A percentile compares a stretch with the other conserved stretches of the same genome.
Evolutionary conservation across 2,329 filamentous ascomycete species (phyloP).

Genomic region (Trichophaea hybrida): DNA sequence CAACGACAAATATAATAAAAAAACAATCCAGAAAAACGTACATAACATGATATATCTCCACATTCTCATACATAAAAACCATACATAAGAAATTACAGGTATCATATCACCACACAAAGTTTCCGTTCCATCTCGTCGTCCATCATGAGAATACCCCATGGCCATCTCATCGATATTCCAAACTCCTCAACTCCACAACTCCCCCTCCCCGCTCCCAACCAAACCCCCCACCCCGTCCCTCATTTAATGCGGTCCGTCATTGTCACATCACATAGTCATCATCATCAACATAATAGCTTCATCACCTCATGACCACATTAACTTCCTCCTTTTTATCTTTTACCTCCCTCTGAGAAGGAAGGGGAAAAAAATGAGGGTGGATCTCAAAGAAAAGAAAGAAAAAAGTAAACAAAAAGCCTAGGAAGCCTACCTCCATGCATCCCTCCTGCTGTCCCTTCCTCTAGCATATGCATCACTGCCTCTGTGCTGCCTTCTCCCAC

Average conservation of each 20-base stretch:
- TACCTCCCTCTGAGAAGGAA: not conserved
- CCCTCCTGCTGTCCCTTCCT: not conserved
- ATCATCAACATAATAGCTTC: constrained; percentile 1
- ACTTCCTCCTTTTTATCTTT: not conserved
- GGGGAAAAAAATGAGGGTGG: not conserved
- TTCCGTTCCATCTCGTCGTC: no score
- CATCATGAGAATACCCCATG: no score
- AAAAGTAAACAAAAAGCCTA: not conserved
- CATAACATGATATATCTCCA: no score
- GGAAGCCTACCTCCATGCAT: not conserved
- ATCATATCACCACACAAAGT: no score
- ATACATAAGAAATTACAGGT: no score
- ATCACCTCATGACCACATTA: not conserved
- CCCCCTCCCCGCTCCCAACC: not conserved
- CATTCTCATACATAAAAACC: no score
- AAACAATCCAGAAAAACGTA: no score
- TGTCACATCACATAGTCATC: constrained; percentile 1
- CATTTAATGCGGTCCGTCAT: not conserved
- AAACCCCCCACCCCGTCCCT: not conserved
- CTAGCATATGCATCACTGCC: not conserved
- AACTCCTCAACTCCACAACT: not conserved
- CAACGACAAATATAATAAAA: no score
- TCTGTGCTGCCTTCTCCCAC: not conserved
- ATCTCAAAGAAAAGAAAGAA: not conserved
- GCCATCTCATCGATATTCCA: no score